phyloP scores from a whole-genome alignment of 177 flowering plant species.

The Telopea speciosissima region DNA sequence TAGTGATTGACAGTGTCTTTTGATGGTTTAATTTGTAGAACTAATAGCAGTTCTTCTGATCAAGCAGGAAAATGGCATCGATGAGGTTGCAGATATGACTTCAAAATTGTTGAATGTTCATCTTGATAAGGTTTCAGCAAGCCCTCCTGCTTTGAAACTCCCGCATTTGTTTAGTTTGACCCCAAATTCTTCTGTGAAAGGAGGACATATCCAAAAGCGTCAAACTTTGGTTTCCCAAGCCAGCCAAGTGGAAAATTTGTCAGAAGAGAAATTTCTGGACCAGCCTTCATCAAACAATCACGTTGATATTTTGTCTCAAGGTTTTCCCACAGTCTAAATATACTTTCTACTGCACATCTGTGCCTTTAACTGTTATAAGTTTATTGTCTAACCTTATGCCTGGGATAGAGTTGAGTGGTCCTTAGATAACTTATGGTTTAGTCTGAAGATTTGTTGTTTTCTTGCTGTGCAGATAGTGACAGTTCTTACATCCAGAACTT shows the following conservation, averaged over 20 bases:
- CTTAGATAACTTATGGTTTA: background rate
- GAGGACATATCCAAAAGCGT: slow-evolving; percentile 57
- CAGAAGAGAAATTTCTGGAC: slow-evolving; percentile 46
- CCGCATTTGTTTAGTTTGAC: slow-evolving; percentile 87
- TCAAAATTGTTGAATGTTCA: slow-evolving; percentile 64
- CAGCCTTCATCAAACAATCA: slow-evolving; percentile 39
- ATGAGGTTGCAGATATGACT: slow-evolving; percentile 55
- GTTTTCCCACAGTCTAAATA: slow-evolving; percentile 28
- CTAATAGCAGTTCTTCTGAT: background rate
- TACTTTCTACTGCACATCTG: background rate
- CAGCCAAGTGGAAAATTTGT: slow-evolving; percentile 41
- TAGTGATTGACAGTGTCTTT: background rate
- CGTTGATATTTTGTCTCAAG: slow-evolving; percentile 48
- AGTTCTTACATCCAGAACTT: slow-evolving; percentile 56
- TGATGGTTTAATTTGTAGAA: background rate
- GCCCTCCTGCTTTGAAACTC: slow-evolving; percentile 73
- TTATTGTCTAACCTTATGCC: background rate
- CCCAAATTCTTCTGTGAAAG: slow-evolving; percentile 78
- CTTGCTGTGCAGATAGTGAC: slow-evolving; percentile 45
- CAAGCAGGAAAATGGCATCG: slow-evolving; percentile 53
- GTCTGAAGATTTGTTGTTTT: background rate
- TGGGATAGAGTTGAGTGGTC: background rate
- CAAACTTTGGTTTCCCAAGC: slow-evolving; percentile 36
- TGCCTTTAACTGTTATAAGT: background rate
- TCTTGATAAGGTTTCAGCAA: slow-evolving; percentile 61